Base-by-base conservation (phyloP, 345 rosid species). In the Acer yangbiense region DNA sequence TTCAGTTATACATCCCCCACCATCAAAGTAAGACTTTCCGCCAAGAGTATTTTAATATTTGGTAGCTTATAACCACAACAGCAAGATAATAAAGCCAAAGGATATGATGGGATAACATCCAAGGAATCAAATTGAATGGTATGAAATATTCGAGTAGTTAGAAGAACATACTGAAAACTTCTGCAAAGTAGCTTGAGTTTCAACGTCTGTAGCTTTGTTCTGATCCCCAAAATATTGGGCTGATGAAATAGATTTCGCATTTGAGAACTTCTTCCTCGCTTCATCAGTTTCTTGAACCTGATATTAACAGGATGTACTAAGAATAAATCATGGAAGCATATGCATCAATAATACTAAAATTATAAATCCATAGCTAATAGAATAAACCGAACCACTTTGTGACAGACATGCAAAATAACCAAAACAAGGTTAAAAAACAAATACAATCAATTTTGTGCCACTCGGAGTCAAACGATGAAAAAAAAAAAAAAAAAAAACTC, bases 161-260 rank as follows among this genome's bases (percentile, higher is more conserved):
- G 78, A 18, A 73, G 77, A n/a, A 82, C 93, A 66, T 87, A 96
- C 99, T 16, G 97, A 92, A 73, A 93, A 97, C 77, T 94, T 93
- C 86, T 93, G 92, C 89, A 97, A 89, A 27, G 96, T 82, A 83
- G 74, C 92, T 87, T 94, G 93, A 63, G 98, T 85, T n/a, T 92
- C 97, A 25, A 77, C 1, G 64, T 90, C 94, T 4, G 83, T 72
- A 67, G 91, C 78, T 72, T 80, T 84, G 83, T 65, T 87, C 72
- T 88, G 94, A 74, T 92, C 92, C 60, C 97, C 97, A 67, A 93
- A 97, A 77, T 12, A 97, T 75, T 97, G 99, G n/a, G 98, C 88
- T 11, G 99, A 97, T 64, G 99, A 97, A 75, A 97, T 97, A 7
- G 99, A 91, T 76, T 97, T 97, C 23, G 99, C 99, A 78, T 92